Evolutionary conservation across 78 protist species (phyloP), one percentile per base, ranked within the genome.

Genomic region (Dictyostelium capitatum): DNA sequence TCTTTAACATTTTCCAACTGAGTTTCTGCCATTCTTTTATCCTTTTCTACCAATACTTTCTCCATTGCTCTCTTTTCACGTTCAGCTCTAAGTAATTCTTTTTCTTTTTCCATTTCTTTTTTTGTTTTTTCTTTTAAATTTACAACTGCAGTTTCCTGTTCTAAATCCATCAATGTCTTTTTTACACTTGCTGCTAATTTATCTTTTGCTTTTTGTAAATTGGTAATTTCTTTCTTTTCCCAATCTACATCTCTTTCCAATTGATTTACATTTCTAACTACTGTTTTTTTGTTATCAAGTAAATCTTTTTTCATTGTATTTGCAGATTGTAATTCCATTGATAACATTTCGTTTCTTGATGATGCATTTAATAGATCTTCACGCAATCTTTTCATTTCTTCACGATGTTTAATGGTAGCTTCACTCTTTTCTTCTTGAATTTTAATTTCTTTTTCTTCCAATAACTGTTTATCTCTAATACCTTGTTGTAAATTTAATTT

Each of bases 21-120:
- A 30, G 77, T 77, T 17, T 87, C 80, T 4, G 53, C 84, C 0
- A 87, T 59, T 37, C 93, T 56, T 82, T 87, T 87, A 4, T 87
- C 93, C 53, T 87, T 87, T 15, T 87, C 93, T 6, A 75, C 93
- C 14, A 20, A 11, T n/a, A 87, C 9, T 50, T 87, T 87, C 1
- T 70, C 84, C 4, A 87, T 3, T 15, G 25, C 62, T n/a, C 78
- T 79, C 11, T 41, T 82, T 41, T 87, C 85, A 12, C 84, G 46
- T 14, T 77, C 85, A 19, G 15, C 57, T 19, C 85, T 57, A 57
- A 87, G 59, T 54, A 75, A 48, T 28, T 56, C 59, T 23, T 87
- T 87, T 37, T 87, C 93, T 3, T 64, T 48, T 23, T 87, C 93
- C 6, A 87, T 77, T 43, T 87, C 93, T 62, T 87, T 87, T 25